phyloP scores from a whole-genome alignment of 306 rosid genomes.

The Bauhinia variegata region DNA sequence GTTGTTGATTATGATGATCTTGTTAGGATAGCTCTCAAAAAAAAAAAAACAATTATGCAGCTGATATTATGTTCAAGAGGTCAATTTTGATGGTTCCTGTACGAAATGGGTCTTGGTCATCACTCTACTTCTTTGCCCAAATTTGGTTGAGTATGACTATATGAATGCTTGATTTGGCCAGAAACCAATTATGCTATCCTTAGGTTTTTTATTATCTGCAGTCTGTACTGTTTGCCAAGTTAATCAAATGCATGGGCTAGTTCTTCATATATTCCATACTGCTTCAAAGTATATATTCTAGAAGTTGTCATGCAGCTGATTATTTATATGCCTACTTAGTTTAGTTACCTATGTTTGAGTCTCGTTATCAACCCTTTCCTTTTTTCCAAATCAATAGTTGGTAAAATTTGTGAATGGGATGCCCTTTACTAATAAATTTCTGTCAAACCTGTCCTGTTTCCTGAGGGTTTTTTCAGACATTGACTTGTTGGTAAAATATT shows the following conservation, averaged over 20 bases:
- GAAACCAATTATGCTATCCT: background rate
- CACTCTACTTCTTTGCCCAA: background rate
- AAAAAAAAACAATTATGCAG: conserved; percentile 13
- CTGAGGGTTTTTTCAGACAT: background rate
- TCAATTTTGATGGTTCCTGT: conserved; percentile 14
- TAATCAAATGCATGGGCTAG: background rate
- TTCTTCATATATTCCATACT: conserved; percentile 20
- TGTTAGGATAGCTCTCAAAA: conserved; percentile 16
- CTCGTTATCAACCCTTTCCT: background rate
- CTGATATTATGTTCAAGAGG: conserved; percentile 1
- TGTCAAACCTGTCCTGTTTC: background rate
- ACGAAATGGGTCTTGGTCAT: background rate
- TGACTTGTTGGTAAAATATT: conserved; percentile 17
- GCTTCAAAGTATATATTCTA: background rate
- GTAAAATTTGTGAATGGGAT: background rate
- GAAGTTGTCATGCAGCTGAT: background rate
- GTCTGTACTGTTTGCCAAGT: background rate
- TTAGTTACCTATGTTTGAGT: conserved; percentile 9
- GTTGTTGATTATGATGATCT: background rate
- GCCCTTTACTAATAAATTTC: background rate
- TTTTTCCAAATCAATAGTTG: background rate
- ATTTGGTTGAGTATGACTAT: background rate
- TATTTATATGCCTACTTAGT: background rate
- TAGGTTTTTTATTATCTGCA: no score
- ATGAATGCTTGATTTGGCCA: background rate